Evolutionary conservation across 305 asterid species (phyloP).

Genomic region (Fraxinus sp.): DNA sequence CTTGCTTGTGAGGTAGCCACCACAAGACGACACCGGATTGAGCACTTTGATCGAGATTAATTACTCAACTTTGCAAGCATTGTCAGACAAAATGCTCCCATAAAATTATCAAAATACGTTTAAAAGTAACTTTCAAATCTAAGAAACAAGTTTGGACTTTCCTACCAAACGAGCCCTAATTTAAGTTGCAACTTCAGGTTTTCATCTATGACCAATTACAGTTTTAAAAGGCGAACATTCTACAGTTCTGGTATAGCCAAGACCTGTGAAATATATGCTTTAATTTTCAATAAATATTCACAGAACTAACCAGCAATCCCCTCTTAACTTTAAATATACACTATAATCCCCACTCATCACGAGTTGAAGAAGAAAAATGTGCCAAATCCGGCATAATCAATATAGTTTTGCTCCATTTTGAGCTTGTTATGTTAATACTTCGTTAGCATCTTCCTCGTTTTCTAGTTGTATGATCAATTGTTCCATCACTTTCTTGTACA

Average conservation of each 20-base stretch:
- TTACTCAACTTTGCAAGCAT: too few relatives aligned
- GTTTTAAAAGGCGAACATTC: background rate
- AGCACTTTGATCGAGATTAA: too few relatives aligned
- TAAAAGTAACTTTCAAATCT: background rate
- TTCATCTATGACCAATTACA: background rate
- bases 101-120: background rate
- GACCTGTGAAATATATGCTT: background rate
- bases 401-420: constrained; percentile 10
- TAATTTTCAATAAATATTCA: background rate
- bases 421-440: constrained; percentile 25
- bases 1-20: background rate
- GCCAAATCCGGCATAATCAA: constrained; percentile 12
- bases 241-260: background rate
- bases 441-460: constrained; percentile 48
- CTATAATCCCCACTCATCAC: background rate
- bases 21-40: background rate
- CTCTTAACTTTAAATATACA: background rate
- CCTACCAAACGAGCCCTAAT: background rate
- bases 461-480: constrained; percentile 68
- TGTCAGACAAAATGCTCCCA: background rate
- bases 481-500: constrained; percentile 94
- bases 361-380: background rate
- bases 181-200: background rate
- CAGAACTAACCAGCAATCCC: background rate
- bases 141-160: background rate